A percentile compares a stretch with the other conserved stretches of the same genome.
Evolutionary conservation across 495 filamentous ascomycete genomes (phyloP).

Genomic region (Stereocaulon alpinum): DNA sequence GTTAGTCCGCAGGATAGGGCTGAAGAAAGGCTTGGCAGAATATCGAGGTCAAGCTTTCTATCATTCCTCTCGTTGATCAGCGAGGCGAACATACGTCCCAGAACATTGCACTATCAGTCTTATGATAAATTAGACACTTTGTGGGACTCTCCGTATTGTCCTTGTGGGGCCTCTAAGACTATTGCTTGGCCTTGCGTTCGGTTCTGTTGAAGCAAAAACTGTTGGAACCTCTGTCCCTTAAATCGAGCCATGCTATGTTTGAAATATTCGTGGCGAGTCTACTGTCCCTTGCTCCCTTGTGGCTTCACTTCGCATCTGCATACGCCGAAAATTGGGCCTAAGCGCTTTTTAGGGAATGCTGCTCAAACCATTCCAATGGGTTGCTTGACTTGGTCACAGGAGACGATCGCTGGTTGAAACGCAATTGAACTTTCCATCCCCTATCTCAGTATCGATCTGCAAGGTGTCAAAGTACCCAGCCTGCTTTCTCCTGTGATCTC

Average conservation of each 20-base stretch:
- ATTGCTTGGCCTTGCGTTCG: neutral
- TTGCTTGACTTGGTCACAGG: neutral
- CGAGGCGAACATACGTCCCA: neutral
- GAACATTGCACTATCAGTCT: neutral
- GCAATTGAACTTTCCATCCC: neutral
- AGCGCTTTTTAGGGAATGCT: neutral
- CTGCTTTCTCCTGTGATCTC: neutral
- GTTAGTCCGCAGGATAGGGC: neutral
- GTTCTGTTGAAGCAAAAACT: neutral
- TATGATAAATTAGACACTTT: neutral
- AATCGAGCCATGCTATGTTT: neutral
- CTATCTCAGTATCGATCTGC: neutral
- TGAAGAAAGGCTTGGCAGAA: neutral
- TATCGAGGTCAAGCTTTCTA: neutral
- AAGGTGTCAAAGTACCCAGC: conserved; percentile 1
- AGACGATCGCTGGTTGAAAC: neutral
- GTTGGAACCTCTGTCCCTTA: neutral
- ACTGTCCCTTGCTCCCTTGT: conserved; percentile 2
- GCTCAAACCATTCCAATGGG: conserved; percentile 6
- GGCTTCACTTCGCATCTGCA: neutral
- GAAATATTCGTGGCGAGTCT: neutral
- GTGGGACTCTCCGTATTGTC: neutral
- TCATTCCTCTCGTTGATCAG: neutral
- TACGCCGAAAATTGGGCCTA: neutral
- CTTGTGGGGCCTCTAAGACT: neutral